Evolutionary conservation across 1,284 basidiomycete genomes (phyloP).

Genomic region (Trichosporon sp.): DNA sequence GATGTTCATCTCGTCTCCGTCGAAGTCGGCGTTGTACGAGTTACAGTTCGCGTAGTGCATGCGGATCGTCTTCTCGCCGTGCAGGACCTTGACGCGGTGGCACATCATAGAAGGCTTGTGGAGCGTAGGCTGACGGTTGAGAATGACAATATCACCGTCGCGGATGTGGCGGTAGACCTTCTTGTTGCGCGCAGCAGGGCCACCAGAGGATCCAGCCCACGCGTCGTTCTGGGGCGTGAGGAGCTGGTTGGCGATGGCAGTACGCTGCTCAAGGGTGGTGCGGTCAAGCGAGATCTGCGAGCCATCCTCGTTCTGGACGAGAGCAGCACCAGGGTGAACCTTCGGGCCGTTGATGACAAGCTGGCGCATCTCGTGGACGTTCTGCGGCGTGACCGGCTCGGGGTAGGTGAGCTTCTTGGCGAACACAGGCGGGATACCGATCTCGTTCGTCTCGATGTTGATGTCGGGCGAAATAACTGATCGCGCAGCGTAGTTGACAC

Average conservation of each 20-base stretch:
- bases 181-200: slow-evolving; percentile 81
- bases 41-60: slow-evolving; percentile 99
- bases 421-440: slow-evolving; percentile 97
- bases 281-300: slow-evolving; percentile 81
- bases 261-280: slow-evolving; percentile 81
- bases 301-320: slow-evolving; percentile 95
- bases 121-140: slow-evolving; percentile 97
- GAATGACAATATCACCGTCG: slow-evolving; percentile 92
- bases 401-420: slow-evolving; percentile 96
- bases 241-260: slow-evolving; percentile 95
- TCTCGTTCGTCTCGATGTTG: slow-evolving; percentile 99
- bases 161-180: slow-evolving; percentile 95
- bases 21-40: slow-evolving; percentile 99
- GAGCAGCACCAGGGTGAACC: slow-evolving; percentile 87
- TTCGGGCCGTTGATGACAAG: slow-evolving; percentile 90
- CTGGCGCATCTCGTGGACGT: slow-evolving; percentile 85
- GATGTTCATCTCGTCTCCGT: slow-evolving; percentile 99
- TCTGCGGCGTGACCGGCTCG: slow-evolving; percentile 91
- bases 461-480: slow-evolving; percentile 99
- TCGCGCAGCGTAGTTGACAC: slow-evolving; percentile 97
- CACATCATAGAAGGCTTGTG: slow-evolving; percentile 99
- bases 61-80: slow-evolving; percentile 97
- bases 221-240: slow-evolving; percentile 84
- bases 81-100: slow-evolving; percentile 87
- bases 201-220: slow-evolving; percentile 59